Evolutionary conservation across 768 basidiomycete species (phyloP).

Genomic region (Suillus americanus): DNA sequence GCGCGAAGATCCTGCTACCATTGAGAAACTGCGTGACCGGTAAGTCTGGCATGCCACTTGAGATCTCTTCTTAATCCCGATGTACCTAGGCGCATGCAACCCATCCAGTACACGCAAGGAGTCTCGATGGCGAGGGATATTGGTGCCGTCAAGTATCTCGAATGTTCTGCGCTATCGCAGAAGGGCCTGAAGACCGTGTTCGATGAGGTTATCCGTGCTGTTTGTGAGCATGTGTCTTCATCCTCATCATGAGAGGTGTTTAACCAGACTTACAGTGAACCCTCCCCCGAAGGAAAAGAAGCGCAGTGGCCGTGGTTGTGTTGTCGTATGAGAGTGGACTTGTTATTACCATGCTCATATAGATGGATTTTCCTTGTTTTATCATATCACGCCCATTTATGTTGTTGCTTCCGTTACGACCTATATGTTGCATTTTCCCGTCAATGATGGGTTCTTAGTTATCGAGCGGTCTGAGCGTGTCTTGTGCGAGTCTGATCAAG

Average conservation of each 20-base stretch:
- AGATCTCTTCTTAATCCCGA: conserved; percentile 3
- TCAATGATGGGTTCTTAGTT: conserved; percentile 19
- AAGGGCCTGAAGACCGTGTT: conserved; percentile 99
- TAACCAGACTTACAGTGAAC: conserved; percentile 53
- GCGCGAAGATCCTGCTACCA: conserved; percentile 90
- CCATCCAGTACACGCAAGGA: conserved; percentile 90
- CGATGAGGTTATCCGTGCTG: conserved; percentile 97
- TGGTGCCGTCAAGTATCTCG: conserved; percentile 92
- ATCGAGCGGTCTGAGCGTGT: conserved; percentile 32
- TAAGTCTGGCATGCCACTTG: conserved; percentile 33
- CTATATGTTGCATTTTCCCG: conserved; percentile 46
- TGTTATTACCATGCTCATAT: conserved; percentile 25
- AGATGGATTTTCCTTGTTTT: conserved; percentile 35
- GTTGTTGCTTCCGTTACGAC: conserved; percentile 67
- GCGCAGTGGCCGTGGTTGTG: conserved; percentile 50
- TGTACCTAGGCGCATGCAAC: conserved; percentile 78
- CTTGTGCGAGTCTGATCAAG: conserved; percentile 24
- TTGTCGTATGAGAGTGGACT: conserved; percentile 60
- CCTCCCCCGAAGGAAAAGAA: conserved; percentile 64
- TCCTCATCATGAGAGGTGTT: conserved; percentile 8
- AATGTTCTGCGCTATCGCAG: conserved; percentile 96
- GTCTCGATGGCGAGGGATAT: conserved; percentile 92
- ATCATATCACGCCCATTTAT: conserved; percentile 66
- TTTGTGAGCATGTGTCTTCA: conserved; percentile 58
- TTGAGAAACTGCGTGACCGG: conserved; percentile 93